Evolutionary conservation across 164 flowering plant species (phyloP).

Genomic region (Stephania yunnanensis): DNA sequence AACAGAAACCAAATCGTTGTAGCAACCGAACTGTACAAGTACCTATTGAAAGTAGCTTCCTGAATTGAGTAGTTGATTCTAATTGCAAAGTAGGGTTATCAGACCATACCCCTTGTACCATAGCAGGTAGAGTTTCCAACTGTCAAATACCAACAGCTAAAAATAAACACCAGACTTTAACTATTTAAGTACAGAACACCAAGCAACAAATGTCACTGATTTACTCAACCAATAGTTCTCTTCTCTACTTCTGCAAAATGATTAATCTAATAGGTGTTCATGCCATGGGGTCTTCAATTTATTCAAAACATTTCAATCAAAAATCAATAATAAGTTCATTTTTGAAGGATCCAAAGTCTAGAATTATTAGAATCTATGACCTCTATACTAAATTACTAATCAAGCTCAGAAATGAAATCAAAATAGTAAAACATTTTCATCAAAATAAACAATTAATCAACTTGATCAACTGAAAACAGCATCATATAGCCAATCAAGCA

Average conservation of each 20-base stretch:
- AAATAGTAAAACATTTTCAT: background rate
- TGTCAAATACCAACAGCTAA: slow-evolving; percentile 18
- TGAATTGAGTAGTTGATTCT: slow-evolving; percentile 71
- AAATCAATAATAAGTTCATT: background rate
- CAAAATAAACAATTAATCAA: background rate
- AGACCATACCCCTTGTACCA: slow-evolving; percentile 77
- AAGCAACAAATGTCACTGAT: background rate
- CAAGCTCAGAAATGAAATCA: too few species aligned
- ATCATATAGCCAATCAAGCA: background rate
- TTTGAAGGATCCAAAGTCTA: background rate
- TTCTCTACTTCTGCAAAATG: background rate
- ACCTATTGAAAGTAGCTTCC: slow-evolving; percentile 82
- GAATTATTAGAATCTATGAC: too few species aligned
- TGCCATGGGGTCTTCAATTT: background rate
- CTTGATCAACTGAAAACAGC: background rate
- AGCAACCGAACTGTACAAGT: background rate
- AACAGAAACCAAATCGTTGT: background rate
- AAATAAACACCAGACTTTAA: background rate
- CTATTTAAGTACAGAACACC: background rate
- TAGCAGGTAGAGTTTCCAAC: slow-evolving; percentile 63
- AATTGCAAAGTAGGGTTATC: slow-evolving; percentile 52
- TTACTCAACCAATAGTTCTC: background rate
- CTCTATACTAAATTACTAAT: too few species aligned
- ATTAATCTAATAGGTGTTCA: background rate
- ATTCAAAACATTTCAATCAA: background rate